Evolutionary conservation across 306 rosid genomes (phyloP), one percentile per base, ranked within the genome.

Genomic region (Acacia acuminata): DNA sequence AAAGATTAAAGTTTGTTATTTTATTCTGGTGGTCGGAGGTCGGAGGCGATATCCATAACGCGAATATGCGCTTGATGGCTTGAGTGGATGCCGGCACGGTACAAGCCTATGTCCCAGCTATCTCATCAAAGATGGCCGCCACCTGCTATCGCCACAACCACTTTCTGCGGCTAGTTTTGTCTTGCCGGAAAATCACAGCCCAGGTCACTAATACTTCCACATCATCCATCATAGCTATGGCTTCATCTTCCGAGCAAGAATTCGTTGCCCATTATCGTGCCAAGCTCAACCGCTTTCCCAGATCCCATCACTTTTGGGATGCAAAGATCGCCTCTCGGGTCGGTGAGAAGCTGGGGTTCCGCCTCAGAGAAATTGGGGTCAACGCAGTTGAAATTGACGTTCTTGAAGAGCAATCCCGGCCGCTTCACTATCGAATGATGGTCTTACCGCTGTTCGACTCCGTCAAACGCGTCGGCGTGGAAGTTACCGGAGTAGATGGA

Each of bases 211-310:
- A 84, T 79, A 61, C 75, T n/a, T 7, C 77, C 66, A 84, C 82
- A 4, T 84, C 88, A 22, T 84, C 90, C 24, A 87, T 87, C 82
- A 45, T 87, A 64, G 90, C 90, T 40, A 87, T 87, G 88, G 90
- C 90, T 20, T 87, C 90, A 14, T 87, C 90, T 11, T 84, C 90
- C 1, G 90, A 87, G 70, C 90, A 84, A 32, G 90, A 84, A 65
- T 87, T 87, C 77, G 71, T 55, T 14, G 77, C 86, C 40, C 80
- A 84, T 58, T 63, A 82, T 47, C 90, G 88, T 0, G 71, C 90
- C 43, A 53, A 78, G 22, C 88, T 87, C 51, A 82, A 87, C 45
- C 90, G 90, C 34, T 84, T 75, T 32, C 88, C 88, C 20, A 81
- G 90, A 87, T 84, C 88, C 10, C 82, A 71, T 30, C 82, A 82